Percentiles rank a stretch among this genome's conserved stretches.
Conservation (phyloP, 257 asterid species). For the Vinca minor region DNA sequence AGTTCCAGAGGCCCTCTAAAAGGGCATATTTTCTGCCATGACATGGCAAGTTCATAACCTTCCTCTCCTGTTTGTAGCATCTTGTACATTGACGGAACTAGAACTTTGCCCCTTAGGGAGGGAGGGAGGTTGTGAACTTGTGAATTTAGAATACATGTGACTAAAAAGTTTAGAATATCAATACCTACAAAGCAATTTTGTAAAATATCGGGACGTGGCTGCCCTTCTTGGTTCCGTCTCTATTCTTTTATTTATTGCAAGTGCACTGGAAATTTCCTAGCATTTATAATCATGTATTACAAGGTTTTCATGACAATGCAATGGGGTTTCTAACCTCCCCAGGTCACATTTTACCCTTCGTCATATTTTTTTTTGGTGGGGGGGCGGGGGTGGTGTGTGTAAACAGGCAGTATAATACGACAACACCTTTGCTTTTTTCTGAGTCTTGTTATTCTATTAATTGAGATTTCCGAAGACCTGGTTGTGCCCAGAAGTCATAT, state of each 20-base stretch:
- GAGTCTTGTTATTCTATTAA: conserved; percentile 24
- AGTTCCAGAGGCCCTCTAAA: not conserved
- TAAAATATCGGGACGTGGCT: too few relatives aligned
- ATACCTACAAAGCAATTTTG: too few relatives aligned
- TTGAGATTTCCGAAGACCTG: conserved; percentile 52
- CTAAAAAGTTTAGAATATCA: too few relatives aligned
- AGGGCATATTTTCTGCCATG: not conserved
- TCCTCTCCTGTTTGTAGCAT: not conserved
- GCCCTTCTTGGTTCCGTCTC: too few relatives aligned
- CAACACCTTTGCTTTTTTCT: not conserved
- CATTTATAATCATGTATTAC: not conserved
- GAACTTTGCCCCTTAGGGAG: too few relatives aligned
- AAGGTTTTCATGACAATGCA: not conserved
- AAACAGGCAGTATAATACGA: too few relatives aligned
- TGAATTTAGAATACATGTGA: too few relatives aligned
- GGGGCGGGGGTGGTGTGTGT: too few relatives aligned
- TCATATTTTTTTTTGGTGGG: not conserved
- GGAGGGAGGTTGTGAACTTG: too few relatives aligned
- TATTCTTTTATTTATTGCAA: not conserved
- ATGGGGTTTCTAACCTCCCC: not conserved
- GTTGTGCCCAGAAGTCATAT: conserved; percentile 28
- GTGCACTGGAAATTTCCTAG: not conserved
- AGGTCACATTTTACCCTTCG: not conserved
- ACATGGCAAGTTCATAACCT: not conserved
- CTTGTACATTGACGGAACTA: too few relatives aligned